phyloP scores from a whole-genome alignment of 257 asterid species.

The Forsythia viridissima region DNA sequence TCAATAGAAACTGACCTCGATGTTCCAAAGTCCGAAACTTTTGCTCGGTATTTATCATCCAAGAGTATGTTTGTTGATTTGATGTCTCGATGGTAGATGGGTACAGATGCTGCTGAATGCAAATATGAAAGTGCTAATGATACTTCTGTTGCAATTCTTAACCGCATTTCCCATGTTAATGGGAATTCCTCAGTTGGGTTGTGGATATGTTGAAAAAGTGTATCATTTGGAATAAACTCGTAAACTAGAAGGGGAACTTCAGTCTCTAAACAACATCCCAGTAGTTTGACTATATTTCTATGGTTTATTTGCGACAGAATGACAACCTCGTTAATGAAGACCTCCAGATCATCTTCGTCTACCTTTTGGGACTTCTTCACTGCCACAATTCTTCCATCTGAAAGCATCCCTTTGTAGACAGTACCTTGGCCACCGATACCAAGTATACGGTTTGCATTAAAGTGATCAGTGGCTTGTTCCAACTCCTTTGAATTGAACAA shows the following conservation, averaged over 20 bases:
- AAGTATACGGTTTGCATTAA: slow-evolving; percentile 6
- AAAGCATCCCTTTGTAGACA: slow-evolving; percentile 18
- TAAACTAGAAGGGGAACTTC: slow-evolving; percentile 3
- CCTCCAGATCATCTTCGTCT: slow-evolving; percentile 12
- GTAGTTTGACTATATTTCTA: slow-evolving; percentile 16
- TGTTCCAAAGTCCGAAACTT: slow-evolving; percentile 2
- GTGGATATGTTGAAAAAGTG: slow-evolving; percentile 8
- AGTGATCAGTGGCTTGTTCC: slow-evolving; percentile 8
- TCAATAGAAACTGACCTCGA: slow-evolving; percentile 1
- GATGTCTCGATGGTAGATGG: slow-evolving; percentile 16
- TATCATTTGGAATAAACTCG: slow-evolving; percentile 6
- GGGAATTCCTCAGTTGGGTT: slow-evolving; percentile 2
- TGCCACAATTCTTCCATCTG: slow-evolving; percentile 18
- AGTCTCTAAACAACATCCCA: slow-evolving; percentile 11
- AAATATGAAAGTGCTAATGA: slow-evolving; percentile 9
- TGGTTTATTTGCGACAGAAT: slow-evolving; percentile 17
- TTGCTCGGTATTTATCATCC: slow-evolving; percentile 2
- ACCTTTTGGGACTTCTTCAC: slow-evolving; percentile 8
- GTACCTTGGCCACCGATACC: slow-evolving; percentile 25
- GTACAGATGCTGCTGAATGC: slow-evolving; percentile 13
- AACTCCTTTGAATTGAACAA: slow-evolving; percentile 11
- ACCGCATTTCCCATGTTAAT: slow-evolving; percentile 8
- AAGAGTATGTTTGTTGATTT: slow-evolving; percentile 15
- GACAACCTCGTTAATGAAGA: slow-evolving; percentile 19
- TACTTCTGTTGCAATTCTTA: slow-evolving; percentile 10